A percentile compares a stretch with the other conserved stretches of the same genome.
These are phyloP conservation scores for Cucurbita moschata DNA, from an alignment of 306 rosid species.

Conservation along the genomic window DNA sequence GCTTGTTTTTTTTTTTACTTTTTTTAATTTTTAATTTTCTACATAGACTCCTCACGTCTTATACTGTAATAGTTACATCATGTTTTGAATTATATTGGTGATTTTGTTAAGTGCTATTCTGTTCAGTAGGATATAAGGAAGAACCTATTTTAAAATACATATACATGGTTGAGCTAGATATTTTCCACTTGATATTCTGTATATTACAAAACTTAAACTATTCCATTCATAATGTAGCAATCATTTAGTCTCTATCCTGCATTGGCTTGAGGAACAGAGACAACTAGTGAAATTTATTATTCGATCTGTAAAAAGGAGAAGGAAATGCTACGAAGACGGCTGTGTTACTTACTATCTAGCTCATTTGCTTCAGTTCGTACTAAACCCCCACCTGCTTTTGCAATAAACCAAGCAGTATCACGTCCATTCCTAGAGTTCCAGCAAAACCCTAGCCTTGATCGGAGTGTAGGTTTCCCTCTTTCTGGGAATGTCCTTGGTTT, in stretches of 20 bases:
- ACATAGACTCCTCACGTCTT: not conserved
- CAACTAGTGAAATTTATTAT: not conserved
- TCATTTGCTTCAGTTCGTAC: constrained; percentile 5
- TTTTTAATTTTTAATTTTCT: no score
- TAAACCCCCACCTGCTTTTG: constrained; percentile 6
- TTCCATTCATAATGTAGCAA: not conserved
- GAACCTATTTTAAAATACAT: not conserved
- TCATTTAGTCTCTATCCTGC: not conserved
- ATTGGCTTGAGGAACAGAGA: not conserved
- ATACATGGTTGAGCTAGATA: not conserved
- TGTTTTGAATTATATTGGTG: not conserved
- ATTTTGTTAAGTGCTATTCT: not conserved
- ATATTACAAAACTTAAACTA: not conserved
- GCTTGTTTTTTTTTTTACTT: no score
- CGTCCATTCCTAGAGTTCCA: not conserved
- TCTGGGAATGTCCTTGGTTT: constrained; percentile 18
- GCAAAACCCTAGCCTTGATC: constrained; percentile 3
- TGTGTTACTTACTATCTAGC: constrained; percentile 18
- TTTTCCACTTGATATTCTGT: not conserved
- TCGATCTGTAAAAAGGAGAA: not conserved
- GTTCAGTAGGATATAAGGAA: not conserved
- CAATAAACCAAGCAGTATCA: not conserved
- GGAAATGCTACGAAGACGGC: constrained; percentile 26
- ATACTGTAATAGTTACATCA: not conserved
- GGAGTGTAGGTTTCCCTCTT: not conserved